phyloP scores from a whole-genome alignment of 805 yeast species.

The Nakazawaea pomicola region DNA sequence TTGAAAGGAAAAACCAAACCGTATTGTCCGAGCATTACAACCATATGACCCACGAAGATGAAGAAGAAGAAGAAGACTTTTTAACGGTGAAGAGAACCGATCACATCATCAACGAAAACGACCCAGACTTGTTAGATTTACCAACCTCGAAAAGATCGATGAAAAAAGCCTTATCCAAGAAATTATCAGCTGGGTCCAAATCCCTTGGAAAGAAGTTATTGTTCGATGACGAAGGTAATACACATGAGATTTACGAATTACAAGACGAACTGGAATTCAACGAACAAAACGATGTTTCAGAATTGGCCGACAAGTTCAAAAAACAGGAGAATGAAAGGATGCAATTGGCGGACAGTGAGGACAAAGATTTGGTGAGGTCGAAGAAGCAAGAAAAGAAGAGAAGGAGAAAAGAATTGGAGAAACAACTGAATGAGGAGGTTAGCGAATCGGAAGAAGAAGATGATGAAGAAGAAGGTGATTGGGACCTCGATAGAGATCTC shows the following conservation, averaged over 20 bases:
- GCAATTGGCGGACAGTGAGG: conserved; percentile 69
- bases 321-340: conserved; percentile 61
- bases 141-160: conserved; percentile 81
- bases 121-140: conserved; percentile 49
- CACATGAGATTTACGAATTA: conserved; percentile 89
- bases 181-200: conserved; percentile 53
- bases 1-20: conserved; percentile 89
- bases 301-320: conserved; percentile 66
- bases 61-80: conserved; percentile 63
- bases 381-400: conserved; percentile 87
- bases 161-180: conserved; percentile 85
- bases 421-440: conserved; percentile 40
- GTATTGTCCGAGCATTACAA: conserved; percentile 86
- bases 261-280: conserved; percentile 86
- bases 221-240: conserved; percentile 91
- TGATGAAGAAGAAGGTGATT: conserved; percentile 16
- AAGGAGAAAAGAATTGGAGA: conserved; percentile 76
- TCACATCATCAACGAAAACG: conserved; percentile 59
- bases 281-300: conserved; percentile 53
- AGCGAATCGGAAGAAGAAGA: conserved; percentile 24
- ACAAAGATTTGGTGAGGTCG: conserved; percentile 69
- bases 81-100: conserved; percentile 74
- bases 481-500: conserved; percentile 40
- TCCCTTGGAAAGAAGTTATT: conserved; percentile 73
- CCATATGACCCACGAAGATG: conserved; percentile 50